phyloP scores from a whole-genome alignment of 225 moss, liverwort and hornwort species.

The Marchantia polymorpha region DNA sequence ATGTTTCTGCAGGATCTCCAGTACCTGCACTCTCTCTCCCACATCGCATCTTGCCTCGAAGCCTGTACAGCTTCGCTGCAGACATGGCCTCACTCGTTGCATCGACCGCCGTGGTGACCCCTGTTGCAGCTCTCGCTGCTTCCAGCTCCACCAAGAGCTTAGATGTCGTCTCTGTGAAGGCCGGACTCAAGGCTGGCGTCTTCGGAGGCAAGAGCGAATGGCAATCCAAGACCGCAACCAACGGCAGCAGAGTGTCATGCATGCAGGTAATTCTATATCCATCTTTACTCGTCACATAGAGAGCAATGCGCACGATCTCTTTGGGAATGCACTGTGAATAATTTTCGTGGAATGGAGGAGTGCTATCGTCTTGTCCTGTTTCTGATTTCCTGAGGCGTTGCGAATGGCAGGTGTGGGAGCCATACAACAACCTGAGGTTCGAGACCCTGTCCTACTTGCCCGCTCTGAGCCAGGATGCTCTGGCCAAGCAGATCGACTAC shows the following conservation, averaged over 20 bases:
- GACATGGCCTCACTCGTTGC: constrained; percentile 27
- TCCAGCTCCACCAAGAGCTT: not conserved
- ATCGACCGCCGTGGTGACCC: constrained; percentile 5
- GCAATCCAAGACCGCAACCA: constrained; percentile 17
- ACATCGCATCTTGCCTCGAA: no score
- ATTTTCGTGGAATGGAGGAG: not conserved
- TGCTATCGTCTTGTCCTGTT: not conserved
- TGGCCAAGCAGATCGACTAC: no score
- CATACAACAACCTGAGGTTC: constrained; percentile 33
- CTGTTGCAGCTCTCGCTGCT: constrained; percentile 4
- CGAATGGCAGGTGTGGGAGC: constrained; percentile 32
- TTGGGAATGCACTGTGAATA: not conserved
- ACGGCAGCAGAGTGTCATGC: constrained; percentile 35
- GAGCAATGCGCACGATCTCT: not conserved
- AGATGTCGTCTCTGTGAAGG: constrained; percentile 1
- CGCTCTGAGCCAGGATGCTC: no score
- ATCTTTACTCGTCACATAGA: not conserved
- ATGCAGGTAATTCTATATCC: constrained; percentile 13
- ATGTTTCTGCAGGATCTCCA: no score
- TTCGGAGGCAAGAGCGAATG: constrained; percentile 5
- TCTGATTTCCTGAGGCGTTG: not conserved
- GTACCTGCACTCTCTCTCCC: no score
- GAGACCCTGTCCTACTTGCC: constrained; percentile 47
- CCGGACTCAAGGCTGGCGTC: no score
- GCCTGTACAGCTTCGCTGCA: not conserved